Evolutionary conservation across 768 basidiomycete species (phyloP), one percentile per base, ranked within the genome.

Genomic region (Collybia mongolica): DNA sequence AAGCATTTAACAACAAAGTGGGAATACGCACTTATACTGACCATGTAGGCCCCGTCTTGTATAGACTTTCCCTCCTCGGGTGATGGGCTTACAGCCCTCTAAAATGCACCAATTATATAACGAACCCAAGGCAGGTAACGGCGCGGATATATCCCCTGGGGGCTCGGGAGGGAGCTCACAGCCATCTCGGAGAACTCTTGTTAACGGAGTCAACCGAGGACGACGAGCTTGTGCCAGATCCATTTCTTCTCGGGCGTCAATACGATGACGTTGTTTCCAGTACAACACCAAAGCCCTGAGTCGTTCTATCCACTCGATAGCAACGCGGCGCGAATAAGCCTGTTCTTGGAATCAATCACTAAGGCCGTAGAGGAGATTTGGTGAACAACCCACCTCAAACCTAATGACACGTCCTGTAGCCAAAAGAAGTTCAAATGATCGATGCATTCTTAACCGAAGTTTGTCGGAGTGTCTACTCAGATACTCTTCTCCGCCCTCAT

Each of bases 101-200:
- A 95, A 64, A 2, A 87, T 74, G 61, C 96, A 98, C 93, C 91
- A 93, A 58, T 90, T 89, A 75, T 90, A 94, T 39, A 93, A 65
- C 0, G 77, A 72, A 42, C 78, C 72, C 41, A 94, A 69, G 11
- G 81, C 77, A 3, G 83, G 77, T 36, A 82, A 69, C 6, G 79
- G 74, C 8, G 74, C 72, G 19, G 81, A 80, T 14, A 75, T 68
- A 58, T 83, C 77, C 1, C 73, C 67, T 1, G 81, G 78, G 9
- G 77, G 65, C 54, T 82, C 81, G n/a, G 79, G 79, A 19, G 72
- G 70, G 18, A 61, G 56, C 19, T 77, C 72, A 24, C 72, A 65
- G 7, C 73, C 71, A 40, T 69, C 67, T 22, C 68, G 66, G 51
- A 69, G 65, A 1, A 71, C 67, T 48, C 73, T 77, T 38, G 71